phyloP scores from a whole-genome alignment of 768 basidiomycete genomes.

The Amanita subjunquillea region DNA sequence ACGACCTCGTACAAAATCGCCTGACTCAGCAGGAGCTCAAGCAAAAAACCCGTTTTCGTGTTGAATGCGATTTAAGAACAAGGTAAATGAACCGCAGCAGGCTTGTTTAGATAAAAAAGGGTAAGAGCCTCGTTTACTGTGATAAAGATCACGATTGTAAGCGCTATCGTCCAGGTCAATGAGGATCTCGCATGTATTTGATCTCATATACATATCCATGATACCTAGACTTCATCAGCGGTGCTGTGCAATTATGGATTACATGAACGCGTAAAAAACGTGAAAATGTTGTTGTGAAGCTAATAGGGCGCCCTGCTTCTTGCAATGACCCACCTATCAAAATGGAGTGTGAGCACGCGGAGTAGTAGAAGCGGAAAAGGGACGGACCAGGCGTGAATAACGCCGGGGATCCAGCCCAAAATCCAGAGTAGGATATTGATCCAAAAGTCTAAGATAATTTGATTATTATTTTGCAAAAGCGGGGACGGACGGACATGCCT shows the following conservation, averaged over 20 bases:
- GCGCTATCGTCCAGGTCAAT: neutral
- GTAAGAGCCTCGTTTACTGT: neutral
- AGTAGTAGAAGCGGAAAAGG: neutral
- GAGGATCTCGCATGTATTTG: neutral
- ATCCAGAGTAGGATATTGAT: constrained; percentile 10
- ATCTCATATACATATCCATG: neutral
- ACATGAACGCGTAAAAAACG: neutral
- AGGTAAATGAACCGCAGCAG: constrained; percentile 21
- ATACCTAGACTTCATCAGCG: neutral
- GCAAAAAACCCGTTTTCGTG: too few species aligned
- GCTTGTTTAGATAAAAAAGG: neutral
- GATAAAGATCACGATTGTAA: neutral
- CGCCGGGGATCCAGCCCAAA: constrained; percentile 35
- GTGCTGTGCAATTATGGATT: neutral
- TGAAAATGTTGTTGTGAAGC: neutral
- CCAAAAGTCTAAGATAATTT: constrained; percentile 3
- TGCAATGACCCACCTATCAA: constrained; percentile 1
- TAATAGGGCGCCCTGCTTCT: neutral
- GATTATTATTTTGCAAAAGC: neutral
- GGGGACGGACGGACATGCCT: neutral
- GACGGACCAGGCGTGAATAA: constrained; percentile 31
- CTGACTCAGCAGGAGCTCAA: too few species aligned
- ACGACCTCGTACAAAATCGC: too few species aligned
- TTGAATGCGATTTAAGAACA: constrained; percentile 58
- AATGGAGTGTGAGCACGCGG: neutral